Evolutionary conservation across 768 basidiomycete species (phyloP), one percentile per base, ranked within the genome.

Genomic region (Suillus weaverae): DNA sequence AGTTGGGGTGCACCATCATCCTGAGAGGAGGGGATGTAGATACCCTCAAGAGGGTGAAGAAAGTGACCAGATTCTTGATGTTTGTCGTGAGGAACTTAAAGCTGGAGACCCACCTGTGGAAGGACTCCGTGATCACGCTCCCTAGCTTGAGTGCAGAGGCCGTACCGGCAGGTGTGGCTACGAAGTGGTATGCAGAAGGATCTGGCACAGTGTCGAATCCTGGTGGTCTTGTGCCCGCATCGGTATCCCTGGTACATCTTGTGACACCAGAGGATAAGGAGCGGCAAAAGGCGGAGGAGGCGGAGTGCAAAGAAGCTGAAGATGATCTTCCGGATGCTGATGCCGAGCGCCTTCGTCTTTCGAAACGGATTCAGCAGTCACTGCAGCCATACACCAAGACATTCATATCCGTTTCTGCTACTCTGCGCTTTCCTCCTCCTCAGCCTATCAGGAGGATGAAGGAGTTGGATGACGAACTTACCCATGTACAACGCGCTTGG

Each of bases 1-100:
- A 97, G 67, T 91, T 94, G 85, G 96, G 96, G 0, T 98, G 95
- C 68, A 99, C 97, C 2, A 90, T 99, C 69, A 83, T 99, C 44
- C 76, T 99, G 54, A 86, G 97, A 50, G 97, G 97, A 11, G 95
- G 87, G 4, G 86, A 96, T 71, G 83, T 90, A 62, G 89, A 90
- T 44, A 92, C 87, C 0, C 79, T 99, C 62, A 84, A 85, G 60
- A 89, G 89, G 62, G 85, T 99, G 73, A 99, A 99, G 82, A 90
- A 91, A 72, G 91, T 99, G 61, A 93, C 95, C 16, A 84, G 94
- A 35, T 97, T 98, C 79, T 84, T 99, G 74, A 89, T 90, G 2
- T 92, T 97, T 77, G 91, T 95, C 64, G 95, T 95, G 32, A 89
- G 95, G 68, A 97, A 96, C 73, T 79, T 97, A 73, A 95, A 96